phyloP scores from a whole-genome alignment of 176 grass and related monocot genomes.

The Oryza punctata region DNA sequence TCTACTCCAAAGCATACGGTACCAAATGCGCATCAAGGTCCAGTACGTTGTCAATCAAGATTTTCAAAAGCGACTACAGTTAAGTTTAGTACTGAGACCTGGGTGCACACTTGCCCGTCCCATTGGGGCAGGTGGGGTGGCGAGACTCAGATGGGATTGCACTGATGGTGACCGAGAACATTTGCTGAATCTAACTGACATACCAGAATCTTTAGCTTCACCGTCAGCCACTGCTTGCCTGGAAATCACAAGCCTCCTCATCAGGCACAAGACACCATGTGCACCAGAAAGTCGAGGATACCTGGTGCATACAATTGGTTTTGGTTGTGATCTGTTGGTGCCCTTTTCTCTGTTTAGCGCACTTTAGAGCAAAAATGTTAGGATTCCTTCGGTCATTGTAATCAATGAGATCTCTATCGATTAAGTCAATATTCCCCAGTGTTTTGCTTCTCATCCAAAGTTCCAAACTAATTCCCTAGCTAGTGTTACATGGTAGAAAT shows the following conservation, averaged over 20 bases:
- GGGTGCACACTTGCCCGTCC: neutral
- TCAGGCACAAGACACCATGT: neutral
- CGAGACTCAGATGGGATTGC: neutral
- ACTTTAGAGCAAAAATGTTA: neutral
- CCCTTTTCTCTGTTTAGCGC: neutral
- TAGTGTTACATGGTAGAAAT: neutral
- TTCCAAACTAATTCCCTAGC: neutral
- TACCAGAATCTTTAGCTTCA: constrained; percentile 1
- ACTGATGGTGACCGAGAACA: neutral
- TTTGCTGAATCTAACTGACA: constrained; percentile 2
- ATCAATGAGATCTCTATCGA: neutral
- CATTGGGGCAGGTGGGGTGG: constrained; percentile 13
- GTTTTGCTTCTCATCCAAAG: neutral
- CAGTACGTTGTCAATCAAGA: neutral
- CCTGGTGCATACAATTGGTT: neutral
- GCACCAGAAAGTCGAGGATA: constrained; percentile 7
- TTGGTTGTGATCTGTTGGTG: neutral
- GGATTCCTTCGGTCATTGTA: neutral
- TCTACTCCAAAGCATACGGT: constrained; percentile 30
- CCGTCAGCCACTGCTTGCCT: constrained; percentile 7
- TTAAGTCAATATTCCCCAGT: neutral
- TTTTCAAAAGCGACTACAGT: neutral
- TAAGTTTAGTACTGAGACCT: constrained; percentile 2
- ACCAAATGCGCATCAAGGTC: neutral
- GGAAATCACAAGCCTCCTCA: constrained; percentile 13